A percentile compares a stretch with the other conserved stretches of the same genome.
These are phyloP conservation scores for Cladophialophora immunda DNA, from an alignment of 2,329 filamentous ascomycete species.

Conservation along the genomic window DNA sequence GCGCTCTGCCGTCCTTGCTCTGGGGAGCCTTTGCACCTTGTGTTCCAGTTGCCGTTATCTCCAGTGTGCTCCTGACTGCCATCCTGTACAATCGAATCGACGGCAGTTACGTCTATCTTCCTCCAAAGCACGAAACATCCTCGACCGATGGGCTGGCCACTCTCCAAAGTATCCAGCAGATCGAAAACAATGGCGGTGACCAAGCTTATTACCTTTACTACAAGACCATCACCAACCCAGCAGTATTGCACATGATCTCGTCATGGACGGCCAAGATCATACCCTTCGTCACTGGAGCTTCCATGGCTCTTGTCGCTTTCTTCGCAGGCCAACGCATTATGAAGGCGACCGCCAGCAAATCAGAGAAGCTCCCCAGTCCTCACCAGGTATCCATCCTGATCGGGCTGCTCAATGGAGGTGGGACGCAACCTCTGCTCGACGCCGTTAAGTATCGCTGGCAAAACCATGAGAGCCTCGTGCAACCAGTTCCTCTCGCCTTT, in stretches of 20 bases:
- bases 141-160: slow-evolving; percentile 16
- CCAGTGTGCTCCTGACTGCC: slow-evolving; percentile 26
- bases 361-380: slow-evolving; percentile 24
- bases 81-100: slow-evolving; percentile 31
- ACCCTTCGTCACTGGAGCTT: slow-evolving; percentile 32
- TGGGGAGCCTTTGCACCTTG: slow-evolving; percentile 34
- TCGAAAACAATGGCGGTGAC: slow-evolving; percentile 27
- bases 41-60: slow-evolving; percentile 30
- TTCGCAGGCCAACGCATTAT: slow-evolving; percentile 36
- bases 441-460: slow-evolving; percentile 24
- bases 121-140: slow-evolving; percentile 3
- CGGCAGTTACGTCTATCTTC: slow-evolving; percentile 22
- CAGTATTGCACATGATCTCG: slow-evolving; percentile 33
- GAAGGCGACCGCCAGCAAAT: slow-evolving; percentile 25
- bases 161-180: slow-evolving; percentile 16
- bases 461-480: slow-evolving; percentile 23
- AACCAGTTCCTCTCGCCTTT: slow-evolving; percentile 31
- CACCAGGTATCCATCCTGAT: slow-evolving; percentile 32
- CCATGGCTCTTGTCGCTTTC: slow-evolving; percentile 36
- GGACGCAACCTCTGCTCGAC: slow-evolving; percentile 22
- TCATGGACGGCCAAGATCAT: slow-evolving; percentile 35
- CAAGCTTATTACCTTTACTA: slow-evolving; percentile 32
- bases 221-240: slow-evolving; percentile 30
- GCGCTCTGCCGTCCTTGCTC: slow-evolving; percentile 23
- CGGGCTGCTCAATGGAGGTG: slow-evolving; percentile 23